Percentiles rank a stretch among this genome's conserved stretches.
Evolutionary conservation across 2,329 filamentous ascomycete species (phyloP).

Genomic region (Colletotrichum sp.): DNA sequence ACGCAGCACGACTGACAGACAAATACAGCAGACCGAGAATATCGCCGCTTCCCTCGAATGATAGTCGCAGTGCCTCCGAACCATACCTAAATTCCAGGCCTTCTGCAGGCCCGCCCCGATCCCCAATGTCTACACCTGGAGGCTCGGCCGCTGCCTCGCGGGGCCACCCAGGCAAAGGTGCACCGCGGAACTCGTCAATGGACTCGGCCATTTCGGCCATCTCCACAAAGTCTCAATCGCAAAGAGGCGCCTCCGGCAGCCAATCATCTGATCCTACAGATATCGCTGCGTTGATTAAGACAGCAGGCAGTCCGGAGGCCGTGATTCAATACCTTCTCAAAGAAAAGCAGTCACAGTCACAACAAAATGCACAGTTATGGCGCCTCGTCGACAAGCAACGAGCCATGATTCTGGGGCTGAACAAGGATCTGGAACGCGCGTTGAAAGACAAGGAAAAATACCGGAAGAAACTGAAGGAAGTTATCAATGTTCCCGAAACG

Average conservation of each 20-base stretch:
- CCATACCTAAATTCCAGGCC: slow-evolving; percentile 47
- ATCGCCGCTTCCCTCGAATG: slow-evolving; percentile 49
- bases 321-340: slow-evolving; percentile 87
- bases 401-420: slow-evolving; percentile 89
- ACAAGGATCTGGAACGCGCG: slow-evolving; percentile 90
- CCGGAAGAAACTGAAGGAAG: slow-evolving; percentile 86
- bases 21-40: slow-evolving; percentile 28
- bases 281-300: slow-evolving; percentile 77
- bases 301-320: slow-evolving; percentile 87
- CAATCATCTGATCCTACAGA: slow-evolving; percentile 68
- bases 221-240: slow-evolving; percentile 63
- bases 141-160: slow-evolving; percentile 46
- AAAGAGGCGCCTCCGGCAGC: slow-evolving; percentile 64
- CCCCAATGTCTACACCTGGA: slow-evolving; percentile 50
- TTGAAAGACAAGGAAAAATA: slow-evolving; percentile 96
- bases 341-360: slow-evolving; percentile 87
- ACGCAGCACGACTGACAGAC: slow-evolving; percentile 6
- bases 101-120: slow-evolving; percentile 41
- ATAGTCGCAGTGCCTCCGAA: slow-evolving; percentile 49
- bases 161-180: slow-evolving; percentile 41
- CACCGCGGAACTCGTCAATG: slow-evolving; percentile 82
- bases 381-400: slow-evolving; percentile 95
- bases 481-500: slow-evolving; percentile 48
- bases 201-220: slow-evolving; percentile 89
- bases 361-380: slow-evolving; percentile 94